A percentile compares a stretch with the other conserved stretches of the same genome.
phyloP scores from a whole-genome alignment of 2,329 filamentous ascomycete species.

The Trichoderma sp. region DNA sequence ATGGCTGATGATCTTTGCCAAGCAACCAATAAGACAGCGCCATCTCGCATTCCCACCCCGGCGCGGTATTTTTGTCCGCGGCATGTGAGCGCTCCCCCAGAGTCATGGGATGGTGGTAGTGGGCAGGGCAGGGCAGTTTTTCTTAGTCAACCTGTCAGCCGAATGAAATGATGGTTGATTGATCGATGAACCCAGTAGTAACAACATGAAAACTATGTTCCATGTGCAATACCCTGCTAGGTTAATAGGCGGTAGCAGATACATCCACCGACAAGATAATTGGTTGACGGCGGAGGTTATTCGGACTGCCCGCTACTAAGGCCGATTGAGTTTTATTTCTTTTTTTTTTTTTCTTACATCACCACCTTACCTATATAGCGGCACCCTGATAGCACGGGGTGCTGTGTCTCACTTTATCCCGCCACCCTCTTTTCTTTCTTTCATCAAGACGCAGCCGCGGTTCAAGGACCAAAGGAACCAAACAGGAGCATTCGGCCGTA shows the following conservation, averaged over 20 bases:
- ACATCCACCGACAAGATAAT: neutral
- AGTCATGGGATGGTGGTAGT: neutral
- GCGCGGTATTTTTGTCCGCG: neutral
- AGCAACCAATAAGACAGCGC: neutral
- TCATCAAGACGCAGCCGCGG: neutral
- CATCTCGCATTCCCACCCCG: neutral
- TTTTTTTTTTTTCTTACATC: neutral
- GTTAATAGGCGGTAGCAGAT: neutral
- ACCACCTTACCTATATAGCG: neutral
- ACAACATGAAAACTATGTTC: neutral
- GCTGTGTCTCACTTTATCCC: neutral
- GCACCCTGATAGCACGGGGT: neutral
- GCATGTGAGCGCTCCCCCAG: conserved; percentile 8
- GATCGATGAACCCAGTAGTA: neutral
- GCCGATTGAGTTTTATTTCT: neutral
- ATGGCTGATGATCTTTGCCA: neutral
- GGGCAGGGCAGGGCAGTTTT: neutral
- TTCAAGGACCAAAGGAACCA: neutral
- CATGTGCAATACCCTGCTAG: neutral
- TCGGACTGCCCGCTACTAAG: neutral
- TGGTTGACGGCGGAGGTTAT: neutral
- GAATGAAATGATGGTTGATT: neutral
- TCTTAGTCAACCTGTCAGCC: neutral
- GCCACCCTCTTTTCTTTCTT: neutral
- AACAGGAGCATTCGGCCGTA: neutral